These are phyloP conservation scores for Auriculariales sp. DNA, from an alignment of 768 basidiomycete genomes.

Conservation along the genomic window DNA sequence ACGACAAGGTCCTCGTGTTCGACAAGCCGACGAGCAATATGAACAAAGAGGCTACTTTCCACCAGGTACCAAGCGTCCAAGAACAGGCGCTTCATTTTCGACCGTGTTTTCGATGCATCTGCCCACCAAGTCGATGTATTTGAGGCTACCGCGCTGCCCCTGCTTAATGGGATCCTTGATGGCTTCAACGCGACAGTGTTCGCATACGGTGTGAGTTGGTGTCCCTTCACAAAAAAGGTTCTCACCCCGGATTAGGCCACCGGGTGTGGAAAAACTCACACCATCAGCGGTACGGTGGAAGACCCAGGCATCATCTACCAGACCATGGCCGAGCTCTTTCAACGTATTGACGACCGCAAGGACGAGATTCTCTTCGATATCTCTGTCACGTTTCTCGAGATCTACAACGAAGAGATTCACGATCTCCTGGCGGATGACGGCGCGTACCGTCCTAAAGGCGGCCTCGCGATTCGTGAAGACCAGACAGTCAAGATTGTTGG, in stretches of 20 bases:
- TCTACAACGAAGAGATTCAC: constrained; percentile 97
- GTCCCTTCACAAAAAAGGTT: constrained; percentile 8
- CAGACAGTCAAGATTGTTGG: constrained; percentile 83
- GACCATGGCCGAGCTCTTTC: constrained; percentile 94
- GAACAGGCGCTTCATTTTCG: constrained; percentile 94
- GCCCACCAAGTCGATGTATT: constrained; percentile 80
- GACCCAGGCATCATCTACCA: constrained; percentile 93
- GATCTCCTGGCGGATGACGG: constrained; percentile 77
- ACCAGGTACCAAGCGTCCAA: constrained; percentile 84
- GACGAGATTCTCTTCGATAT: constrained; percentile 82
- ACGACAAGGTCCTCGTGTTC: constrained; percentile 90
- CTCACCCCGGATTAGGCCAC: constrained; percentile 52
- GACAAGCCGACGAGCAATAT: constrained; percentile 91
- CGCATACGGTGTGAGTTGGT: constrained; percentile 79
- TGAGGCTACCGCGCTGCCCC: constrained; percentile 68
- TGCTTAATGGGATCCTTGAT: constrained; percentile 74
- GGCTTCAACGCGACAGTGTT: constrained; percentile 97
- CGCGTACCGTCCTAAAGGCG: constrained; percentile 54
- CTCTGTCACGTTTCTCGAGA: constrained; percentile 90
- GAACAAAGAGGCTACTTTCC: constrained; percentile 74
- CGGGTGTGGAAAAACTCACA: constrained; percentile 99
- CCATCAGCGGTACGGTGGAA: constrained; percentile 79
- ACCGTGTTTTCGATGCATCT: constrained; percentile 75
- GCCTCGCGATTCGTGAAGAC: constrained; percentile 88
- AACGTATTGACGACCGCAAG: constrained; percentile 73